Evolutionary conservation across 2,329 filamentous ascomycete genomes (phyloP), one percentile per base, ranked within the genome.

Genomic region (Colletotrichum truncatum): DNA sequence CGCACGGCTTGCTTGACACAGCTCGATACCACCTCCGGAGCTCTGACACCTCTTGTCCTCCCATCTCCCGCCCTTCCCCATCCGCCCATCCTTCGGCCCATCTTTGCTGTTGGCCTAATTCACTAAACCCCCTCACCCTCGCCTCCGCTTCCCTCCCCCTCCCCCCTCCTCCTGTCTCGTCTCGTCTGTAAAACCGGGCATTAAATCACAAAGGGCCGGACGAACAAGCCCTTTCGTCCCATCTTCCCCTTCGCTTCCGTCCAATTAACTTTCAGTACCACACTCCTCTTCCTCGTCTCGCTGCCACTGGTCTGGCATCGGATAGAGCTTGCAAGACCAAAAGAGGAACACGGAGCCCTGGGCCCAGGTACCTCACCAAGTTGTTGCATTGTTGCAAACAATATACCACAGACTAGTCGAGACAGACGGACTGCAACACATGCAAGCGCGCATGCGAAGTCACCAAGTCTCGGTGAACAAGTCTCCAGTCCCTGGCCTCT

Each of bases 211-310:
- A 45, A 61, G 32, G 30, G 45, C 52, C 45, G 63, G 57, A 63
- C 57, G 63, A 66, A 66, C 63, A 46, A 52, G 32, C 32, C 62
- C 26, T 59, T 26, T 63, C 63, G 51, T 62, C 63, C 57, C 49
- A 52, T 63, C 49, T 65, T 52, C 21, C 34, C 6, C 41, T 46
- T 66, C 36, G 57, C 58, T 54, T 66, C 49, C 16, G 25, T 14
- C 43, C 43, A 46, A 39, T 66, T 39, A 25, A n/a, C 30, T 21
- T 45, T 5, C 51, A 30, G 21, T 6, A 39, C 41, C 34, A 14
- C 30, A 30, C 32, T n/a, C 63, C 49, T n/a, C n/a, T 25, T 45
- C 39, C 56, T 53, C 16, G 38, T 51, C 28, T 43, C 49, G 36
- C 28, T 51, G 57, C 51, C 43, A 51, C 25, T 66, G 51, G 30